Evolutionary conservation across 345 rosid genomes (phyloP), one percentile per base, ranked within the genome.

Genomic region (Balakata baccata): DNA sequence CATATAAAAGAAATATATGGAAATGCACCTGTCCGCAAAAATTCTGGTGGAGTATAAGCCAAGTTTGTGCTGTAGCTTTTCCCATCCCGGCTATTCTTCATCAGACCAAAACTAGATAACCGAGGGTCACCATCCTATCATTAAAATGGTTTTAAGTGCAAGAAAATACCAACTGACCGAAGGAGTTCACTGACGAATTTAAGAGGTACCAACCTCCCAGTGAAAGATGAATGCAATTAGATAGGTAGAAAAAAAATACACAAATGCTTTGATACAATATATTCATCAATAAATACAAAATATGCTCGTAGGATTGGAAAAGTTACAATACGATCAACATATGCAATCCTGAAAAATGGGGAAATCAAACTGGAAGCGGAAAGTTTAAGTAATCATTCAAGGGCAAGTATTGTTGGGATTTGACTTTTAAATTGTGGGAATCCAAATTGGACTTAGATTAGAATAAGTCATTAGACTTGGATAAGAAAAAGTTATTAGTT

Each of bases 11-110:
- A 47, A 59, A 20, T 66, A 50, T 37, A 22, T 37, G 16, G 39
- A 38, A 66, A 66, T 50, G 46, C 73, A 93, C 98, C 98, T 80
- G 97, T 91, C 70, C 97, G 85, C 79, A 93, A 77, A 75, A 89
- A 93, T 83, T 93, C 98, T 41, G 98, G 98, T 0, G 98, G 95
- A 49, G 97, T 91, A 76, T 91, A 93, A 64, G 98, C 98, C 85
- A 93, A 82, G 79, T 93, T 93, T 47, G 97, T 93, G 68, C 98
- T 93, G 66, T 93, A 91, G 87, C 98, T 91, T 80, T 87, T 89
- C 38, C 93, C 93, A 81, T 89, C 93, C 63, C 97, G 87, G 85
- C 97, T 93, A 77, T 93, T 93, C 80, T 91, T 93, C 91, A 93
- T 91, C 3, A 93, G 89, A 52, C 98, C 98, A 81, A 93, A 93